These are phyloP conservation scores for Xylariaceae sp. DNA, from an alignment of 2,329 filamentous ascomycete genomes.

Conservation along the genomic window DNA sequence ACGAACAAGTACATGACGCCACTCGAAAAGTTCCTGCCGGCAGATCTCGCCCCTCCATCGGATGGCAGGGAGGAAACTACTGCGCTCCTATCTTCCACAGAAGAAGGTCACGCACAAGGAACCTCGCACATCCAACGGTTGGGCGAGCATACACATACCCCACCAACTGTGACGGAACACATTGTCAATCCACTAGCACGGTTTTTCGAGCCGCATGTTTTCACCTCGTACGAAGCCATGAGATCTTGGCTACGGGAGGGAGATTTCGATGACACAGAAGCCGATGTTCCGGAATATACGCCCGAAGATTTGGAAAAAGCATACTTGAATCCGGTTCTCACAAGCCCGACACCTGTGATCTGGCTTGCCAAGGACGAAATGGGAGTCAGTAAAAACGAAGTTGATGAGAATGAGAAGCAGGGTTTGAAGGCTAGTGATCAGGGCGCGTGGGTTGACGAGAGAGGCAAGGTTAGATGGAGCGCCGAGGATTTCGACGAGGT, in stretches of 20 bases:
- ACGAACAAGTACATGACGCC: constrained; percentile 36
- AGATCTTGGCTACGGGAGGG: constrained; percentile 28
- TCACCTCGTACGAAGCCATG: constrained; percentile 34
- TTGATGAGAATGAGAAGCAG: constrained; percentile 59
- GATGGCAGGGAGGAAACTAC: constrained; percentile 28
- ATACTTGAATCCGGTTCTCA: constrained; percentile 37
- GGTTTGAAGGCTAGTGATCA: constrained; percentile 69
- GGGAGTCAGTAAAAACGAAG: constrained; percentile 63
- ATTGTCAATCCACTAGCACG: constrained; percentile 30
- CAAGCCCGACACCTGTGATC: constrained; percentile 55
- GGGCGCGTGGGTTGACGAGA: constrained; percentile 62
- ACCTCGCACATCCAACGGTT: constrained; percentile 29
- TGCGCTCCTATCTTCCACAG: constrained; percentile 31
- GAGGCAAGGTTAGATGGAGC: constrained; percentile 38
- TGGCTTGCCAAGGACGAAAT: constrained; percentile 67
- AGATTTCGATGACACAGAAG: constrained; percentile 19
- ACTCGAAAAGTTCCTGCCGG: constrained; percentile 34
- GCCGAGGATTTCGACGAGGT: constrained; percentile 29
- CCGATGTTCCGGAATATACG: constrained; percentile 29
- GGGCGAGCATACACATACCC: constrained; percentile 24
- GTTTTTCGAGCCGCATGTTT: constrained; percentile 35
- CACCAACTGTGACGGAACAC: constrained; percentile 20
- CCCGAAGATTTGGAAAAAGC: constrained; percentile 34
- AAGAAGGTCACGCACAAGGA: constrained; percentile 28
- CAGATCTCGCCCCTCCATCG: constrained; percentile 23